phyloP scores from a whole-genome alignment of 2,329 filamentous ascomycete species.

The Diaporthe vaccinii region DNA sequence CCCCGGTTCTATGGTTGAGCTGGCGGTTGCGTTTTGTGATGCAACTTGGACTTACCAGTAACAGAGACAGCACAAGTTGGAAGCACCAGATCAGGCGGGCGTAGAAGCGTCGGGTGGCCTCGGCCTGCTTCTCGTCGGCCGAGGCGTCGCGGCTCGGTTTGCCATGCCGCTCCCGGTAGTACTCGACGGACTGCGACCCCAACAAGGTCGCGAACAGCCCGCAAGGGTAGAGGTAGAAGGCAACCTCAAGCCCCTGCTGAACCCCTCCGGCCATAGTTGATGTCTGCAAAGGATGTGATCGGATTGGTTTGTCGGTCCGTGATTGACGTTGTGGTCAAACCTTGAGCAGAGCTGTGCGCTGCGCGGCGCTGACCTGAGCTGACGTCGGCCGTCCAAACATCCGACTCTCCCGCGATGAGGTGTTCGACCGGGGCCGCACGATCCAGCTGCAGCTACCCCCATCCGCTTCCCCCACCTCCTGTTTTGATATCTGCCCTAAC shows the following conservation, averaged over 20 bases:
- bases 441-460: slow-evolving; percentile 1
- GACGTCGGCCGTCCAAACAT: slow-evolving; percentile 13
- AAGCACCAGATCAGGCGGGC: slow-evolving; percentile 52
- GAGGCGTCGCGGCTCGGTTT: slow-evolving; percentile 44
- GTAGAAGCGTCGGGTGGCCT: slow-evolving; percentile 48
- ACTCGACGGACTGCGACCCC: slow-evolving; percentile 53
- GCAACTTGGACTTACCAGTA: slow-evolving; percentile 48
- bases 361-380: background rate
- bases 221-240: slow-evolving; percentile 58
- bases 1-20: background rate
- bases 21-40: too few relatives aligned
- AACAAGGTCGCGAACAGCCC: slow-evolving; percentile 54
- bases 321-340: slow-evolving; percentile 2
- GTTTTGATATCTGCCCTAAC: background rate
- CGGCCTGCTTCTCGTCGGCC: slow-evolving; percentile 47
- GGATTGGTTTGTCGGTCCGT: background rate
- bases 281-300: background rate
- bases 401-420: slow-evolving; percentile 9
- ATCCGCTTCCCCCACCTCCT: background rate
- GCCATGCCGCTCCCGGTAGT: slow-evolving; percentile 50
- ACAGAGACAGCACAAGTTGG: slow-evolving; percentile 50
- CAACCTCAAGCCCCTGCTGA: slow-evolving; percentile 53
- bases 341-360: slow-evolving; percentile 3
- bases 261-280: slow-evolving; percentile 41
- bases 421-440: slow-evolving; percentile 11